Evolutionary conservation across 2,329 filamentous ascomycete species (phyloP), one percentile per base, ranked within the genome.

Genomic region (Aspergillus pseudonomiae): DNA sequence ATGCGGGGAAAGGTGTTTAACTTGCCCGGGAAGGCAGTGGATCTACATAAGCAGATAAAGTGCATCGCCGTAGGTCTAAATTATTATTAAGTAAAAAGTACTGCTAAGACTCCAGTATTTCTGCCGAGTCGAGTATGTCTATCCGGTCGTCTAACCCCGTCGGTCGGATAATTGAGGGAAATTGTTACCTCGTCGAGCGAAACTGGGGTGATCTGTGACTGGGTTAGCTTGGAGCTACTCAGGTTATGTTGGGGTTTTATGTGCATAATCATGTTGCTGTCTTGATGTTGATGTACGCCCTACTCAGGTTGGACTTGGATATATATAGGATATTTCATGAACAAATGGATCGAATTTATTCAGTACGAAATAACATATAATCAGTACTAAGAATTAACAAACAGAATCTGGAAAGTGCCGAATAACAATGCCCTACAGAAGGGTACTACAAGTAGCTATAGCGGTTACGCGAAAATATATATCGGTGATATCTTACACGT

Each of bases 1-100:
- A 54, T 55, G 52, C 32, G 52, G 52, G 52, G 52, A 55, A 39
- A 39, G 52, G 52, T 39, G 52, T 54, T 34, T 36, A 36, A 54
- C 52, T 36, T 34, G 52, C 52, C 52, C 32, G 32, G 9, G 28
- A 34, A 16, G 52, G 30, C 10, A 54, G 34, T 36, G 52, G 52
- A 55, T 55, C 52, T 26, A 6, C 52, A 55, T 52, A 34, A 12
- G 26, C 46, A 30, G 46, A 50, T 50, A 50, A 50, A 21, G 43
- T 32, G 28, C 14, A 30, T 53, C 39, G 28, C 26, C 50, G 28
- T 14, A 21, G 32, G 7, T 16, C 1, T 36, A 16, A 54, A 26
- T 2, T 54, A 26, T 2, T 54, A 26, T 54, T 54, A 36, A 54
- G 52, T 54, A 54, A 54, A 54, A 32, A 6, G 52, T 32, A 36